phyloP scores from a whole-genome alignment of 768 basidiomycete genomes.

The Pulveroboletus sp. region DNA sequence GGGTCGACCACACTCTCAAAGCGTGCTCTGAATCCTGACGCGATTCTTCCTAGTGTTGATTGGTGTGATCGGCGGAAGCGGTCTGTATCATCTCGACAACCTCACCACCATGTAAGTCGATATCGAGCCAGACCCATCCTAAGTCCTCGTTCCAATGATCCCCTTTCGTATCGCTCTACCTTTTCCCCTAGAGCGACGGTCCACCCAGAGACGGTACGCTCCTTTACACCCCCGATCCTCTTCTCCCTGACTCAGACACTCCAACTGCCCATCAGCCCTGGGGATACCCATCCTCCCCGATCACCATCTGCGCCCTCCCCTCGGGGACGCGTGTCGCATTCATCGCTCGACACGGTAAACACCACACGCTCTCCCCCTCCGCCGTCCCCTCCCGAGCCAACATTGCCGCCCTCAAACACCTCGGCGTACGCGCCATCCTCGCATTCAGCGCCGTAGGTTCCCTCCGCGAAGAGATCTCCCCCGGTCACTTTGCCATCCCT shows the following conservation, averaged over 20 bases:
- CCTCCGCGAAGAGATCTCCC: conserved; percentile 86
- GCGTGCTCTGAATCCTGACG: not conserved
- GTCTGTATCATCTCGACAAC: conserved; percentile 90
- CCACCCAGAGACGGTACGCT: conserved; percentile 73
- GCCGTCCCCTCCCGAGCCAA: conserved; percentile 84
- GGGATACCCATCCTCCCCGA: conserved; percentile 88
- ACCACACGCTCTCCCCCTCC: conserved; percentile 76
- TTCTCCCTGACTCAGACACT: not conserved
- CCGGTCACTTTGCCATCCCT: conserved; percentile 85
- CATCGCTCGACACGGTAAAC: conserved; percentile 83
- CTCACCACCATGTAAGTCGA: conserved; percentile 73
- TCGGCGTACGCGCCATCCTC: conserved; percentile 85
- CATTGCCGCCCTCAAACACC: conserved; percentile 89
- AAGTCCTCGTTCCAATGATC: not conserved
- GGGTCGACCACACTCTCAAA: not conserved
- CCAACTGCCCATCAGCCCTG: conserved; percentile 59
- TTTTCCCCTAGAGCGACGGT: conserved; percentile 54
- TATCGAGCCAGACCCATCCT: not conserved
- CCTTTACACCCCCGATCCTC: not conserved
- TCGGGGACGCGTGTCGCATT: conserved; percentile 82
- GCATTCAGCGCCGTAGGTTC: conserved; percentile 97
- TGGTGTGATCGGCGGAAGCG: conserved; percentile 89
- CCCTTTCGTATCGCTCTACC: not conserved
- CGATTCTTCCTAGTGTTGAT: conserved; percentile 52
- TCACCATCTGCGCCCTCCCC: conserved; percentile 86